Conservation (phyloP, 805 yeast genomes). For the Saccharomycopsis sp. region DNA sequence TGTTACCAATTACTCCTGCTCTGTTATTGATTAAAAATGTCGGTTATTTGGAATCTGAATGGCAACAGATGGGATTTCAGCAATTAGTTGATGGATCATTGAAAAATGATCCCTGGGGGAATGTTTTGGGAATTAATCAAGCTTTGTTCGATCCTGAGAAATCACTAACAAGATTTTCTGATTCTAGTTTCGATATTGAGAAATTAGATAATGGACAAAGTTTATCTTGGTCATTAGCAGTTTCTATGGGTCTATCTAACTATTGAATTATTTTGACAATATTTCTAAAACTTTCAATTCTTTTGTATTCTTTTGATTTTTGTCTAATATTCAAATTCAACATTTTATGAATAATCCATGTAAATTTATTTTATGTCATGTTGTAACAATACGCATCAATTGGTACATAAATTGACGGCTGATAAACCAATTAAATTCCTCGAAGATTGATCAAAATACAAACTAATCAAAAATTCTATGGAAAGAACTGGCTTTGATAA, state of each 20-base stretch:
- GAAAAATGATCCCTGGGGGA: constrained; percentile 10
- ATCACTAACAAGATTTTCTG: constrained; percentile 34
- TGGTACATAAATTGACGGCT: too few species aligned
- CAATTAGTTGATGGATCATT: neutral
- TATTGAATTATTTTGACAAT: neutral
- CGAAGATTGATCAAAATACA: too few species aligned
- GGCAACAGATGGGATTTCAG: constrained; percentile 34
- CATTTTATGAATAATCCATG: too few species aligned
- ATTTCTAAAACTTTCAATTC: neutral
- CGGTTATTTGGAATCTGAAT: constrained; percentile 48
- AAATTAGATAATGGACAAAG: constrained; percentile 55
- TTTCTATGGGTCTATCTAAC: constrained; percentile 22
- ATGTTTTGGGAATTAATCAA: constrained; percentile 30
- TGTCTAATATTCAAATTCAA: too few species aligned
- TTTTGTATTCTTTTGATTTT: neutral
- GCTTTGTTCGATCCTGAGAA: constrained; percentile 34
- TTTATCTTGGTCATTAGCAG: constrained; percentile 51
- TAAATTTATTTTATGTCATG: too few species aligned
- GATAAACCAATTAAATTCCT: too few species aligned
- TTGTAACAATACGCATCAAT: too few species aligned
- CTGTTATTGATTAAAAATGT: constrained; percentile 47
- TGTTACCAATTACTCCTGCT: constrained; percentile 63
- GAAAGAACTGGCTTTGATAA: too few species aligned
- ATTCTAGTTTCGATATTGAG: constrained; percentile 21
- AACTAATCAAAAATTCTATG: too few species aligned